Conservation (phyloP, 805 yeast species). For the Wickerhamomyces strasburgensis region DNA sequence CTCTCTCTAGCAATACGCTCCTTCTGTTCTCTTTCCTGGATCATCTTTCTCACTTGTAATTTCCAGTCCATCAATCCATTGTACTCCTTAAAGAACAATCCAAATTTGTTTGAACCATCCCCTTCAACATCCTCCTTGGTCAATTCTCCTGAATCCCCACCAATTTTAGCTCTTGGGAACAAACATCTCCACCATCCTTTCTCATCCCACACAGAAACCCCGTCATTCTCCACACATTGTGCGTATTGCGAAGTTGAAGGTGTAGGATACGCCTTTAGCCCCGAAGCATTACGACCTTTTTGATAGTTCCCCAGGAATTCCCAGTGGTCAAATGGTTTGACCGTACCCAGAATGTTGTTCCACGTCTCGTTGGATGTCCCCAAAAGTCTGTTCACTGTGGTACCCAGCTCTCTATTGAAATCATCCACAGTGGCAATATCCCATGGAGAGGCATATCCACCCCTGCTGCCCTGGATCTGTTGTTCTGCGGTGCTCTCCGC, state of each 20-base stretch:
- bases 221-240: conserved; percentile 59
- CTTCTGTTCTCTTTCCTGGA: conserved; percentile 33
- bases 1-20: conserved; percentile 11
- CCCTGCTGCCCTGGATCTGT: neutral
- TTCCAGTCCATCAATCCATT: conserved; percentile 67
- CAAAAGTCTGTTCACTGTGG: neutral
- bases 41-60: conserved; percentile 44
- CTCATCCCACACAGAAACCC: conserved; percentile 77
- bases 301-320: conserved; percentile 9
- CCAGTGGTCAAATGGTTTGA: conserved; percentile 7
- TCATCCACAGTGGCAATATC: conserved; percentile 2
- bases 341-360: neutral
- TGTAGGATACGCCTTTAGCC: conserved; percentile 47
- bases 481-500: conserved; percentile 12
- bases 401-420: neutral
- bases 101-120: conserved; percentile 40
- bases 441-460: neutral
- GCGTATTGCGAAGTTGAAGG: conserved; percentile 58
- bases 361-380: neutral
- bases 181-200: conserved; percentile 89
- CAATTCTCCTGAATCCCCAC: conserved; percentile 29
- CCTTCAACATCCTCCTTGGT: conserved; percentile 56
- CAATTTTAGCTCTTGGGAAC: conserved; percentile 52
- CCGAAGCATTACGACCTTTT: conserved; percentile 24
- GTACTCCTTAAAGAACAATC: conserved; percentile 59